phyloP scores from a whole-genome alignment of 139 green algal genomes.

The Marvania coccoides region DNA sequence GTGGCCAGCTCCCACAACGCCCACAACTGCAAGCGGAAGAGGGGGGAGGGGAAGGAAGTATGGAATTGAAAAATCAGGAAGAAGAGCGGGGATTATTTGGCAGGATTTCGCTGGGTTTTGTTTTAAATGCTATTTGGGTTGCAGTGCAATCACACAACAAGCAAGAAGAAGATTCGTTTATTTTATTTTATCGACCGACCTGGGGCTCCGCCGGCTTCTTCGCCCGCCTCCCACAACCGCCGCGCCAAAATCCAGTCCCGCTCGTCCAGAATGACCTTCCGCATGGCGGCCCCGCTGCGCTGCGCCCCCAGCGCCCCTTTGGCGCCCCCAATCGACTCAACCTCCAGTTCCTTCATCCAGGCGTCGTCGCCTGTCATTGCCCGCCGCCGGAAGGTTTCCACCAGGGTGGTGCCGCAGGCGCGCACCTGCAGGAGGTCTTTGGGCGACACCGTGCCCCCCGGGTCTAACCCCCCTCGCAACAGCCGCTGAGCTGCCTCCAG shows the following conservation, averaged over 20 bases:
- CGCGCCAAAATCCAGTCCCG: constrained; percentile 33
- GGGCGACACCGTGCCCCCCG: constrained; percentile 1
- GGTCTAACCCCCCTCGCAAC: constrained; percentile 5
- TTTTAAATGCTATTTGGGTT: too few species aligned
- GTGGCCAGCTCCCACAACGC: constrained; percentile 38
- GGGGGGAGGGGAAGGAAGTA: too few species aligned
- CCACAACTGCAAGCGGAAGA: too few species aligned
- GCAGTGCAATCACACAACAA: too few species aligned
- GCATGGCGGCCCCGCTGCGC: constrained; percentile 19
- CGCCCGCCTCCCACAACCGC: constrained; percentile 33
- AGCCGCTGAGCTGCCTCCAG: constrained; percentile 12
- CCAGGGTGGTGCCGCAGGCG: constrained; percentile 22
- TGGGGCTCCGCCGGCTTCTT: background rate
- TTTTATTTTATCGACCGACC: too few species aligned
- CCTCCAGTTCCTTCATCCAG: constrained; percentile 31
- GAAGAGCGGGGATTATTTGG: too few species aligned
- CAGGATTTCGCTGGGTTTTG: too few species aligned
- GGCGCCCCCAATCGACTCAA: constrained; percentile 21
- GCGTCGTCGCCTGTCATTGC: constrained; percentile 26
- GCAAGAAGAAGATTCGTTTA: too few species aligned
- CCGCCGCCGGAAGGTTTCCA: constrained; percentile 26
- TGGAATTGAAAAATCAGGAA: too few species aligned
- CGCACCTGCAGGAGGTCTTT: constrained; percentile 27
- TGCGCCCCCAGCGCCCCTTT: constrained; percentile 27
- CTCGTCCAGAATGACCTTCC: constrained; percentile 34